These are phyloP conservation scores for Acidiella bohemica DNA, from an alignment of 495 filamentous ascomycete genomes.

Conservation along the genomic window DNA sequence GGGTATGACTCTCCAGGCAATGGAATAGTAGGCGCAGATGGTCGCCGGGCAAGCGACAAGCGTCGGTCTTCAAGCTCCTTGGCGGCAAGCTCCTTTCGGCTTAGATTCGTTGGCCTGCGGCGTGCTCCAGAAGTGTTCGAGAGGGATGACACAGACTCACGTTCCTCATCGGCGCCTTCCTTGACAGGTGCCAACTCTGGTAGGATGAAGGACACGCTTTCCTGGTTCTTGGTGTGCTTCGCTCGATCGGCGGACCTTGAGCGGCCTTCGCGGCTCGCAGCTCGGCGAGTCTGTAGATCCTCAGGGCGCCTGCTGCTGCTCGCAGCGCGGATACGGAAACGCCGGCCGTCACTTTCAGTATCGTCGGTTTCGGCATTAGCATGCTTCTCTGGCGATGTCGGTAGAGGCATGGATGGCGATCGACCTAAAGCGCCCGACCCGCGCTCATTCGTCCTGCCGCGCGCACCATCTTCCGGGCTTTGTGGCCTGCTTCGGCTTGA, in stretches of 20 bases:
- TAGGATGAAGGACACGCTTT: conserved; percentile 39
- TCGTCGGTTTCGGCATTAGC: conserved; percentile 16
- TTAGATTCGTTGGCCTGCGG: conserved; percentile 12
- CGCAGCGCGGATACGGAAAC: conserved; percentile 34
- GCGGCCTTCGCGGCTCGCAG: conserved; percentile 9
- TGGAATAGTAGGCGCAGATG: conserved; percentile 64
- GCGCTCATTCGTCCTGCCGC: conserved; percentile 34
- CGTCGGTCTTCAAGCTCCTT: conserved; percentile 78
- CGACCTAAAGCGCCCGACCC: conserved; percentile 44
- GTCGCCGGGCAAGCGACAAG: conserved; percentile 64
- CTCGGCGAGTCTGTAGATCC: conserved; percentile 35
- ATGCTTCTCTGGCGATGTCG: conserved; percentile 41
- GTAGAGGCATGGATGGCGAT: conserved; percentile 72
- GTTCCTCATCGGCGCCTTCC: too few relatives aligned
- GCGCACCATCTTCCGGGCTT: conserved; percentile 30
- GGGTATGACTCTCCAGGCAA: conserved; percentile 52
- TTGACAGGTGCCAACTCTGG: too few relatives aligned
- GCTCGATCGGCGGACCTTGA: conserved; percentile 8
- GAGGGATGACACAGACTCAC: conserved; percentile 1
- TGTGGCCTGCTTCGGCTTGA: neutral
- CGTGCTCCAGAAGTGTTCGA: neutral
- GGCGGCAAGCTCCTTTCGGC: conserved; percentile 57
- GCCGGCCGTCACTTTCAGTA: conserved; percentile 16
- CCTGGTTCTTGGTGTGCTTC: neutral
- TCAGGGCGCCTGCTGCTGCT: conserved; percentile 47